Evolutionary conservation across 2,329 filamentous ascomycete species (phyloP).

Genomic region (Penicillium sp.): DNA sequence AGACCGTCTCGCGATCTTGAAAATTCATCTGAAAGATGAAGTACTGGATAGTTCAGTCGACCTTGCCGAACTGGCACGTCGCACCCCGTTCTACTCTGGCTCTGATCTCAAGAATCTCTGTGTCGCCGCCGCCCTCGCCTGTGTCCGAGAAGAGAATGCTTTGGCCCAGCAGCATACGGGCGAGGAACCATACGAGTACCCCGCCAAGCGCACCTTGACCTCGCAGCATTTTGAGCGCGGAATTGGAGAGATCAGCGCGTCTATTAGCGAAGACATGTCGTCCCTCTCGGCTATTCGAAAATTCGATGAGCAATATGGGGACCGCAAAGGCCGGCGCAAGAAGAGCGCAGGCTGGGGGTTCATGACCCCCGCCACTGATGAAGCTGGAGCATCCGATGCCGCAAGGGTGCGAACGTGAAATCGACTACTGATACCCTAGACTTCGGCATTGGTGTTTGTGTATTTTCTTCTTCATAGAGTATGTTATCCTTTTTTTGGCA

Average conservation of each 20-base stretch:
- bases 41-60: constrained; percentile 47
- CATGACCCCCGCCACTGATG: constrained; percentile 40
- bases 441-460: constrained; percentile 4
- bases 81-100: constrained; percentile 56
- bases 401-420: constrained; percentile 48
- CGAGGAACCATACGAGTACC: constrained; percentile 62
- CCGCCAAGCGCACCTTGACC: constrained; percentile 69
- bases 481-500: neutral
- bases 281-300: constrained; percentile 84
- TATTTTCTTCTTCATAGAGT: constrained; percentile 7
- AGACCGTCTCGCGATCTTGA: constrained; percentile 53
- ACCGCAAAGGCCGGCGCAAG: constrained; percentile 70
- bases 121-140: constrained; percentile 55
- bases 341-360: constrained; percentile 62
- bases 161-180: constrained; percentile 42
- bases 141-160: constrained; percentile 54
- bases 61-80: constrained; percentile 48
- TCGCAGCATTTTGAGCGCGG: constrained; percentile 81
- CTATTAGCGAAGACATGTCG: constrained; percentile 92
- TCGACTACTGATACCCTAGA: constrained; percentile 14
- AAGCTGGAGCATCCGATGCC: constrained; percentile 37
- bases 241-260: constrained; percentile 85
- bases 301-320: constrained; percentile 95
- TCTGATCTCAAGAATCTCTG: constrained; percentile 59
- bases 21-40: constrained; percentile 56